Evolutionary conservation across 371 early-diverging fungal genomes (phyloP), one percentile per base, ranked within the genome.

Genomic region (Saksenaea oblongispora): DNA sequence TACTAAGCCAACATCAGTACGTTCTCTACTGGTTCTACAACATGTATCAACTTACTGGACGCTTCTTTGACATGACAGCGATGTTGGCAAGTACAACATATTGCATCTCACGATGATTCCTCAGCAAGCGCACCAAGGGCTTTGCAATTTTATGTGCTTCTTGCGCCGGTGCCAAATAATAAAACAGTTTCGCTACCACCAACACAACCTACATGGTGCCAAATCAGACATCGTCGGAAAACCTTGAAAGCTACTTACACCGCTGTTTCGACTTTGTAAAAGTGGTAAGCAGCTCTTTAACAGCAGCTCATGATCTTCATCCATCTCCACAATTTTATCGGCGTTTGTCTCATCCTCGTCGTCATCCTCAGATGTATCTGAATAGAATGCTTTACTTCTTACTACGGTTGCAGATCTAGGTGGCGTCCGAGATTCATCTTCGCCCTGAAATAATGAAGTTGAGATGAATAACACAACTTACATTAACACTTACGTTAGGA

Each of bases 231-330:
- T 1, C 3, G 22, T 47, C 9, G n/a, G 8, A 22, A 7, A 5
- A 47, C 11, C 1, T 18, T 35, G 22, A 39, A 54, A 31, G 18
- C n/a, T n/a, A 76, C 76, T 54, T 83, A 88, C 95, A 18, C 93
- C 90, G 65, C 91, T 87, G 70, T 95, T 97, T 51, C 92, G 85
- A 70, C 92, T 94, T 62, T 89, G 87, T n/a, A 95, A 76, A 13
- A 97, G 76, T 34, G 94, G 94, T n/a, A 78, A 63, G 56, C 88
- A 84, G 3, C 90, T 84, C 37, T 82, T 78, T 13, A 95, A 69
- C 28, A 95, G 71, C 31, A 93, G 80, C 28, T 80, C 83, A 62
- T 93, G 94, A 69, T 97, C 97, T 3, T 81, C 74, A 56, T 93
- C 94, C 58, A 92, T 64, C 28, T 69, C 67, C 26, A 74, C 60